A percentile compares a stretch with the other conserved stretches of the same genome.
phyloP scores from a whole-genome alignment of 768 basidiomycete species.

The Rubroboletus pulcherrimus region DNA sequence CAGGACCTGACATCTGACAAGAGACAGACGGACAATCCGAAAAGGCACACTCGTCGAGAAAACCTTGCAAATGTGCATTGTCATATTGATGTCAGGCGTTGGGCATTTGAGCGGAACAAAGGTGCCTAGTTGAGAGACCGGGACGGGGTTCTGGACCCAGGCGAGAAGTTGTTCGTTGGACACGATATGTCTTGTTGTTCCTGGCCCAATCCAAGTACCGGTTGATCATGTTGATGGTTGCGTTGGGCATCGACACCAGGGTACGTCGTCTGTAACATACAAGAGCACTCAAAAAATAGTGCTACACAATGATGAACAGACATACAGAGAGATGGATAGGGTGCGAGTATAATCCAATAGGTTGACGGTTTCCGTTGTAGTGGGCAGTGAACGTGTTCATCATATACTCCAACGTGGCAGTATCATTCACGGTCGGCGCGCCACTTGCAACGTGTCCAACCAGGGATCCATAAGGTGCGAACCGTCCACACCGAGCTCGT shows the following conservation, averaged over 20 bases:
- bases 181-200: background rate
- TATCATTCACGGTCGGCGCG: background rate
- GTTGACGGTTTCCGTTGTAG: background rate
- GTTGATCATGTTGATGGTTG: constrained; percentile 4
- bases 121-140: background rate
- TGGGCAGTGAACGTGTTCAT: background rate
- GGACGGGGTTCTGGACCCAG: background rate
- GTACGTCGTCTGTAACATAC: background rate
- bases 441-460: background rate
- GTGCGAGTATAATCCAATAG: background rate
- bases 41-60: background rate
- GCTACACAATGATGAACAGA: too few relatives aligned
- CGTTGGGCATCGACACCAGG: background rate
- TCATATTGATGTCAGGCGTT: background rate
- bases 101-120: background rate
- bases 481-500: background rate
- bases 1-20: background rate
- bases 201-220: background rate
- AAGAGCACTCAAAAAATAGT: background rate
- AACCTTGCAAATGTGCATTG: background rate
- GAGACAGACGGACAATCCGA: background rate
- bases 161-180: background rate
- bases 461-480: background rate
- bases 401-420: background rate
- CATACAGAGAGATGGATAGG: too few relatives aligned